Evolutionary conservation across 2,329 filamentous ascomycete genomes (phyloP).

Genomic region (Botryotinia calthae): DNA sequence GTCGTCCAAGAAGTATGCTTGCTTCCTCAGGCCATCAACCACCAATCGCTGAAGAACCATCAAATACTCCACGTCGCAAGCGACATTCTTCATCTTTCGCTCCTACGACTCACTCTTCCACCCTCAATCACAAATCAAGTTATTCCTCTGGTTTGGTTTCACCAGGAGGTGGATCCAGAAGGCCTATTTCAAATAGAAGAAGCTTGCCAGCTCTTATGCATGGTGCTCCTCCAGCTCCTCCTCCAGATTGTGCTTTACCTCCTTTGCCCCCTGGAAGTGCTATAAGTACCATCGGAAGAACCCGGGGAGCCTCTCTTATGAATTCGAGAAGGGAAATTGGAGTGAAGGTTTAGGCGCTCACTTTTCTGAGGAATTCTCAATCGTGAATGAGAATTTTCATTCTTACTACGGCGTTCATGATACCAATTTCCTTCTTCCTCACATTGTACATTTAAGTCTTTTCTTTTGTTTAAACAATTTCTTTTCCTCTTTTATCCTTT

Average conservation of each 20-base stretch:
- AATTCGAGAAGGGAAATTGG: conserved; percentile 6
- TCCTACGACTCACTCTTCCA: conserved; percentile 6
- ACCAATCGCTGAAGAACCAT: neutral
- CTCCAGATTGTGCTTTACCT: conserved; percentile 37
- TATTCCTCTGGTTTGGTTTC: neutral
- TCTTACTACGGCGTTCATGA: conserved; percentile 1
- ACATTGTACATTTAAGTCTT: neutral
- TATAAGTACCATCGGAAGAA: conserved; percentile 1
- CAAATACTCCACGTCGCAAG: neutral
- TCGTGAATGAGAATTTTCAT: neutral
- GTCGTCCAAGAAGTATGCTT: conserved; percentile 17
- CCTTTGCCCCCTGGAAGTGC: conserved; percentile 31
- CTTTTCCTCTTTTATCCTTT: neutral
- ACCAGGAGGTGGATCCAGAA: conserved; percentile 19
- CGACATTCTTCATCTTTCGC: conserved; percentile 13
- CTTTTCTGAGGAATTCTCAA: neutral
- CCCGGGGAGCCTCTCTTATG: neutral
- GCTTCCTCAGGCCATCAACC: neutral
- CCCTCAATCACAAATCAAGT: conserved; percentile 3
- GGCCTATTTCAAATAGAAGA: conserved; percentile 26
- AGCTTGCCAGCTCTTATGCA: conserved; percentile 34
- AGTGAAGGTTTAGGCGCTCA: neutral
- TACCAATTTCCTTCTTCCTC: neutral
- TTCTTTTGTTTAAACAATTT: neutral
- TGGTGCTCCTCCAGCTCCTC: conserved; percentile 37